Conservation (phyloP, 2,329 filamentous ascomycete genomes). For the Colletotrichum tofieldiae region DNA sequence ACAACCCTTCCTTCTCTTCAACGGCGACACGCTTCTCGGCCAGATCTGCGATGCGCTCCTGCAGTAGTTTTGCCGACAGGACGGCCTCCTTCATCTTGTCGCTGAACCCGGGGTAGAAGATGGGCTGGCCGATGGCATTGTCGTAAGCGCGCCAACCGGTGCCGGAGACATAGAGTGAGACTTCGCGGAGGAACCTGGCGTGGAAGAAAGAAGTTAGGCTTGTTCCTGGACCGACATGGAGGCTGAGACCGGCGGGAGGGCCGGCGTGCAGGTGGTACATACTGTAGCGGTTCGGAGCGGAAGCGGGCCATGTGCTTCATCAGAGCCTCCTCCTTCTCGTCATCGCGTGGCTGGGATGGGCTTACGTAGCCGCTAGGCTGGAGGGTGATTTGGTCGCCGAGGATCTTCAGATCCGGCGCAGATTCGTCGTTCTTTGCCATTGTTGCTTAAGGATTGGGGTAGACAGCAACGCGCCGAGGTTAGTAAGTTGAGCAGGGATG, state of each 20-base stretch:
- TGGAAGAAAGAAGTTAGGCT: conserved; percentile 27
- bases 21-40: conserved; percentile 81
- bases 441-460: background rate
- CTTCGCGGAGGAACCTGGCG: conserved; percentile 87
- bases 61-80: conserved; percentile 82
- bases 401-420: conserved; percentile 83
- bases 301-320: conserved; percentile 92
- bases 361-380: conserved; percentile 80
- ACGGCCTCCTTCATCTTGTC: conserved; percentile 90
- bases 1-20: conserved; percentile 82
- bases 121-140: conserved; percentile 88
- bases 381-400: conserved; percentile 81
- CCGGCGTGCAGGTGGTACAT: conserved; percentile 45
- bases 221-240: conserved; percentile 30
- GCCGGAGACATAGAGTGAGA: conserved; percentile 92
- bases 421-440: conserved; percentile 59
- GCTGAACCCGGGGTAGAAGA: conserved; percentile 93
- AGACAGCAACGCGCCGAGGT: background rate
- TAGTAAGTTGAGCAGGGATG: background rate
- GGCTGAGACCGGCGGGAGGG: conserved; percentile 8
- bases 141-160: conserved; percentile 97
- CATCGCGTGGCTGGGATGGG: conserved; percentile 57
- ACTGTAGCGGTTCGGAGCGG: conserved; percentile 77
- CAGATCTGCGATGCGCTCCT: conserved; percentile 81
- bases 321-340: conserved; percentile 77